These are phyloP conservation scores for Stenogyne calaminthoides DNA, from an alignment of 305 asterid species.

Conservation along the genomic window DNA sequence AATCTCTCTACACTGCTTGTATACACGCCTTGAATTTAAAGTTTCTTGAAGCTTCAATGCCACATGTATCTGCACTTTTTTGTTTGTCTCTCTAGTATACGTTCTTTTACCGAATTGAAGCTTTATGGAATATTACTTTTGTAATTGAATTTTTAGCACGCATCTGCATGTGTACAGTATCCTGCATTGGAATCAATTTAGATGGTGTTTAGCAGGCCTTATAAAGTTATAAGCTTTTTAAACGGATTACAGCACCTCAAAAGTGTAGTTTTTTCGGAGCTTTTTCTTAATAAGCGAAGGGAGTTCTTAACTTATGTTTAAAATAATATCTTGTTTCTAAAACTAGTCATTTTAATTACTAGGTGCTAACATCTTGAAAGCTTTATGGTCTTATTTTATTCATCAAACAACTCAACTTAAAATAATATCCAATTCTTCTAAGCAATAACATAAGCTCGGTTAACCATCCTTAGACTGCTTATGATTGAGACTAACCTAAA, in stretches of 20 bases:
- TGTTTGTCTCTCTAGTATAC: neutral
- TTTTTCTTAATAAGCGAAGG: neutral
- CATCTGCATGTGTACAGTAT: neutral
- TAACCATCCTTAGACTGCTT: neutral
- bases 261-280: neutral
- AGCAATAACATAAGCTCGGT: neutral
- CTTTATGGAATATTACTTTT: neutral
- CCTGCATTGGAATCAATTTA: constrained; percentile 8
- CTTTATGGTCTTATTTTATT: neutral
- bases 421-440: neutral
- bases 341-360: neutral
- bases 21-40: neutral
- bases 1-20: neutral
- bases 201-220: neutral
- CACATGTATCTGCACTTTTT: neutral
- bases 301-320: neutral
- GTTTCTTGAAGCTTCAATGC: neutral
- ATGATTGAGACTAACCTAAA: neutral
- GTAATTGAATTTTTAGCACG: neutral
- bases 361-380: neutral
- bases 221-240: neutral
- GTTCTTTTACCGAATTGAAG: neutral
- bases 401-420: neutral
- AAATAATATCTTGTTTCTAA: neutral
- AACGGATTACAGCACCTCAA: neutral